phyloP scores from a whole-genome alignment of 352 stramenopile genomes.

The Phytophthora europaea region DNA sequence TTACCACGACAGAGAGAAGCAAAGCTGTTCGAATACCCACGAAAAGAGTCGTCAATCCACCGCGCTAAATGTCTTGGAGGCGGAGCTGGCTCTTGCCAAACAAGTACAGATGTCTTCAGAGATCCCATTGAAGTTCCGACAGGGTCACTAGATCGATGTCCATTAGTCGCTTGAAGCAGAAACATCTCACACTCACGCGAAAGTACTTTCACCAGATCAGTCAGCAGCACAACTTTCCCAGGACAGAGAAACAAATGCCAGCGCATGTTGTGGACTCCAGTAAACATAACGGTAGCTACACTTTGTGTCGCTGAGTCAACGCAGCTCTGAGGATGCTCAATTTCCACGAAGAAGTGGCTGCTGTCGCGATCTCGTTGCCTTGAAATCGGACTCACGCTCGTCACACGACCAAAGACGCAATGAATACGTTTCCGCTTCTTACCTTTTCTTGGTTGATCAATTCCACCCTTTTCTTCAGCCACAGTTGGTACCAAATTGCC shows the following conservation, averaged over 20 bases:
- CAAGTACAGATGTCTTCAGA: slow-evolving; percentile 35
- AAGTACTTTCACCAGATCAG: slow-evolving; percentile 74
- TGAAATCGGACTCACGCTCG: slow-evolving; percentile 66
- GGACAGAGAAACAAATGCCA: slow-evolving; percentile 64
- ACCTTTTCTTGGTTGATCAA: slow-evolving; percentile 12
- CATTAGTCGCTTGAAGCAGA: slow-evolving; percentile 59
- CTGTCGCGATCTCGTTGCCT: slow-evolving; percentile 43
- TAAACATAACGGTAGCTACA: slow-evolving; percentile 65
- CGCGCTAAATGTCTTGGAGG: neutral
- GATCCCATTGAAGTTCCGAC: neutral
- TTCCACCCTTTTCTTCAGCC: neutral
- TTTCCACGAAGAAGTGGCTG: slow-evolving; percentile 76
- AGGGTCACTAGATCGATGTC: neutral
- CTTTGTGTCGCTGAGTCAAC: slow-evolving; percentile 25
- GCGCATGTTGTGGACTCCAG: slow-evolving; percentile 37
- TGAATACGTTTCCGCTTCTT: slow-evolving; percentile 52
- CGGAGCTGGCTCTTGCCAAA: slow-evolving; percentile 27
- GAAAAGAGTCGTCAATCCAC: slow-evolving; percentile 18
- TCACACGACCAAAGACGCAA: slow-evolving; percentile 57
- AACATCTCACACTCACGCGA: slow-evolving; percentile 70
- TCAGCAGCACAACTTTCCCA: slow-evolving; percentile 54
- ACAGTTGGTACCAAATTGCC: too few relatives aligned
- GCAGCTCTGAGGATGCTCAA: slow-evolving; percentile 40
- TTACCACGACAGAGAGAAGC: slow-evolving; percentile 26
- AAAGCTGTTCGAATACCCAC: slow-evolving; percentile 14